Evolutionary conservation across 2,329 filamentous ascomycete genomes (phyloP).

Genomic region (Myriosclerotinia curreyana): DNA sequence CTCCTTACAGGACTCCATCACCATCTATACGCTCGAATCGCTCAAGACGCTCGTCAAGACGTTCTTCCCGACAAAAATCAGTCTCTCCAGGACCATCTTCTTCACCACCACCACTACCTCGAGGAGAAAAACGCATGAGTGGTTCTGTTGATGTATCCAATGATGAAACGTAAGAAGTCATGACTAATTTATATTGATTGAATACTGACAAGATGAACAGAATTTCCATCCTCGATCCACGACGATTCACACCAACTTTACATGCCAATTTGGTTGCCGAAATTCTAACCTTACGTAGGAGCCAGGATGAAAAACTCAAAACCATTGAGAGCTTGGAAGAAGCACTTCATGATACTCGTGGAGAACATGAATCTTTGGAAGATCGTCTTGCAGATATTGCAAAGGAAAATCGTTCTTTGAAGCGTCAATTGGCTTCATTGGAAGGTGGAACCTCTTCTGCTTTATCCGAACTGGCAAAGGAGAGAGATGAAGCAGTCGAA

Average conservation of each 20-base stretch:
- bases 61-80: slow-evolving; percentile 57
- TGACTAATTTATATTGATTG: background rate
- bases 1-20: slow-evolving; percentile 71
- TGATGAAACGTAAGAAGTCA: slow-evolving; percentile 53
- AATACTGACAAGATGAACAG: slow-evolving; percentile 36
- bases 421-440: slow-evolving; percentile 79
- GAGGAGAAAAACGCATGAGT: slow-evolving; percentile 50
- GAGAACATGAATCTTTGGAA: slow-evolving; percentile 71
- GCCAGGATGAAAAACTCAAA: slow-evolving; percentile 85
- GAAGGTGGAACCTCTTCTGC: slow-evolving; percentile 88
- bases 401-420: slow-evolving; percentile 76
- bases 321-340: slow-evolving; percentile 83
- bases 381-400: slow-evolving; percentile 58
- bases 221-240: slow-evolving; percentile 72
- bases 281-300: slow-evolving; percentile 80
- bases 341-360: slow-evolving; percentile 65
- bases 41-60: slow-evolving; percentile 56
- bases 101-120: slow-evolving; percentile 55
- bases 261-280: slow-evolving; percentile 94
- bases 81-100: slow-evolving; percentile 62
- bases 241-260: slow-evolving; percentile 89
- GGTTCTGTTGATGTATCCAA: slow-evolving; percentile 56
- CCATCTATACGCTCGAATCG: slow-evolving; percentile 11
- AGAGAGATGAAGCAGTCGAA: slow-evolving; percentile 81
- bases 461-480: slow-evolving; percentile 75